Base-by-base conservation (phyloP, 805 yeast genomes). In the Saccharomycopsis olivae region DNA sequence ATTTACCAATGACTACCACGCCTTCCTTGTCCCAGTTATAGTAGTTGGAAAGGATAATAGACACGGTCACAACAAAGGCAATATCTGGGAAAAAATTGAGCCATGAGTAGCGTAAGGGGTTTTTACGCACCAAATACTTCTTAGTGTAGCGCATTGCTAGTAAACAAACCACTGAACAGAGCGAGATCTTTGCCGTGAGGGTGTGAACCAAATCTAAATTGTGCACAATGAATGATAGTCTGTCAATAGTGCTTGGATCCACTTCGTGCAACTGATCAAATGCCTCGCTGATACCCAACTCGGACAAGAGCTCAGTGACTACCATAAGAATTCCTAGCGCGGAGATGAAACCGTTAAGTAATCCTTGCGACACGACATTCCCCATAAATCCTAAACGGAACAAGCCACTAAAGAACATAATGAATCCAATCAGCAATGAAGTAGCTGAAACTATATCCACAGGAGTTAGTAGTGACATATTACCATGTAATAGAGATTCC, bases 271-370 rank as follows among this genome's bases (percentile, higher is more conserved):
- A 53, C 4, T 56, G 43, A 21, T 55, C 53, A 46, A 62, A 54
- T 43, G 74, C 68, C 0, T 95, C 81, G 0, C 95, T 74, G 21
- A 89, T 61, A 1, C 95, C 95, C 28, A 87, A 58, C 56, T 79
- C 81, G 2, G 80, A 71, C 6, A 86, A 71, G 9, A 72, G 51
- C 3, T 95, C 78, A 53, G 84, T 87, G 35, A 79, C 64, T 24
- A 86, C 69, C 86, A 87, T 85, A 13, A 85, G 76, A 14, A 81
- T 49, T n/a, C 95, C 96, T 43, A 87, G 82, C 4, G 92, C 92
- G 9, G 87, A 75, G 33, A 87, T 73, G 52, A 87, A 87, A 0
- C 96, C 96, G 44, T 86, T 68, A 8, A 87, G 58, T 24, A 87
- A 60, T 0, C 94, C 77, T 20, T 84, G 70, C 29, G 94, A 79